Base-by-base conservation (phyloP, 2,329 filamentous ascomycete species). In the Trichoderma simmonsii region DNA sequence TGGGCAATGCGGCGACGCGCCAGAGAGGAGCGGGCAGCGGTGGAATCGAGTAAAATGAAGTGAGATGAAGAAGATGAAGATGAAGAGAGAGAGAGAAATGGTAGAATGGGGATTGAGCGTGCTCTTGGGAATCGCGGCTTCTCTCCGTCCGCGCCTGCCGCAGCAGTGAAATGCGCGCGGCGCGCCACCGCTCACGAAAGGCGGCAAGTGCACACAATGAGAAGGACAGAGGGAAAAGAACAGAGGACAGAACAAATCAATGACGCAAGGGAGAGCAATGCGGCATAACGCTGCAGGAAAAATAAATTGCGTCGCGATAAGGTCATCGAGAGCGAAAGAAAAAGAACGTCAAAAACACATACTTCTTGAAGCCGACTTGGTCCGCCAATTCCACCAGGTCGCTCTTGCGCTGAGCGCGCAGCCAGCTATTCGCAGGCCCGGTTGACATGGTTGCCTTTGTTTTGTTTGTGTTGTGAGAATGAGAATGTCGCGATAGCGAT, bases 391-490 rank as follows among this genome's bases (percentile, higher is more conserved):
- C 91, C 77, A 89, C 82, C 71, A 97, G 88, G 75, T 95, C 93
- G 77, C 86, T 87, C 87, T 97, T 97, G 85, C 92, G 91, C 87
- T 96, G 92, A 81, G 88, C 87, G 82, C 91, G 88, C 80, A 97
- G 87, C 89, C 92, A 97, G 77, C 90, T 89, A 79, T 91, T 89
- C 77, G 80, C 70, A 39, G 77, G 75, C 74, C 77, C 78, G 59
- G 72, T 76, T 65, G 76, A 76, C 75, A 78, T 79, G 72, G 74
- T 60, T 30, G 8, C 32, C 18, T 60, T 60, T 32, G 32, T 30
- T 11, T 60, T 30, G 56, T 30, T 60, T 60, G 28, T 60, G 15
- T n/a, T 57, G 51, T 59, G 56, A 30, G 28, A n/a, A 18, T 59
- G 56, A 9, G 54, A 18, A n/a, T 18, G 26, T 43, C 39, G 39